Base-by-base conservation (phyloP, 108 stramenopile species). In the Nitzschia palea region DNA sequence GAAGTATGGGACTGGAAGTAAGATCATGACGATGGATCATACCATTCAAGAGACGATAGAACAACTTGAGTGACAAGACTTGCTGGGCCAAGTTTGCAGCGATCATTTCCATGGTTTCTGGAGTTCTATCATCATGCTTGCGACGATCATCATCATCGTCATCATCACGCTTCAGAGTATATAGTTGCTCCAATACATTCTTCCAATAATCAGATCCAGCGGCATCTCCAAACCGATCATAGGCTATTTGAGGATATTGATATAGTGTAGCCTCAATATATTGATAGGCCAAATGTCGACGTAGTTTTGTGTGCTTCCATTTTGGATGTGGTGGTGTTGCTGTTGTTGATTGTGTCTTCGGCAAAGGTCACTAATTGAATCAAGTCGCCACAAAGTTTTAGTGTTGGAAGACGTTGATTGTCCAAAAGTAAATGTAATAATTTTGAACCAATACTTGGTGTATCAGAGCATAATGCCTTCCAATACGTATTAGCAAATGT, bases 381-480 rank as follows among this genome's bases (percentile, higher is more conserved):
- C 15, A 60, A 23, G 23, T 60, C 37, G 14, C n/a, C 2, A 26
- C 59, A 60, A 2, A 60, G 31, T 1, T 60, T 60, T 3, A 26
- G 59, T 2, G 59, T 40, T 2, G 59, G 59, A 1, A 60, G 23
- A 26, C 59, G 59, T 1, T 43, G 31, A 40, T 37, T 18, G 35
- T 23, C 40, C 35, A 60, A 42, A 22, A 60, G 40, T 12, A 43
- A 20, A 1, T 40, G 37, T 40, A 60, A 60, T 3, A 25, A 60
- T 5, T n/a, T 34, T 12, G 15, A 25, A 25, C 17, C 36, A 6
- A 43, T 22, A 26, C 33, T 22, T 6, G 59, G 59, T 2, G 59
- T 60, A 43, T 60, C 40, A 3, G 59, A 60, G 25, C 22, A 20
- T 12, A 60, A 14, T 42, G 59, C 59, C 59, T 60, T 60, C 59